A percentile compares a stretch with the other conserved stretches of the same genome.
phyloP scores from a whole-genome alignment of 345 rosid genomes.

The Toxicodendron radicans region DNA sequence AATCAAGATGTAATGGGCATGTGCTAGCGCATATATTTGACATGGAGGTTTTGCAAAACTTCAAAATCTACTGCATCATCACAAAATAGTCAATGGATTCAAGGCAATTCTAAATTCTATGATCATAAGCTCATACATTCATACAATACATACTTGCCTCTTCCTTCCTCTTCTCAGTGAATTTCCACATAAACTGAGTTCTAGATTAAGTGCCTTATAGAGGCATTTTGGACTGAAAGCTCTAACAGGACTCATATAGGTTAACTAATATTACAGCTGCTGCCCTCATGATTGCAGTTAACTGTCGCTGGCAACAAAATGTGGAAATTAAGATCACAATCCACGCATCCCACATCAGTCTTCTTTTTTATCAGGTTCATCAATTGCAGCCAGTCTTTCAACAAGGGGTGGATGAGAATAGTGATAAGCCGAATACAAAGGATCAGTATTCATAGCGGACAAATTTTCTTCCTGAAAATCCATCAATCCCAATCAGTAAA shows the following conservation, averaged over 20 bases:
- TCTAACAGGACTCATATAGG: conserved; percentile 15
- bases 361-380: conserved; percentile 66
- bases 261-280: conserved; percentile 21
- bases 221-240: conserved; percentile 15
- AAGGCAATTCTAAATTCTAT: neutral
- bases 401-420: conserved; percentile 97
- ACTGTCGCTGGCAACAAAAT: conserved; percentile 15
- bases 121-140: conserved; percentile 10
- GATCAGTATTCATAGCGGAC: conserved; percentile 96
- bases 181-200: conserved; percentile 11
- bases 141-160: conserved; percentile 2
- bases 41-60: neutral
- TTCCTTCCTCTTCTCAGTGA: neutral
- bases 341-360: conserved; percentile 41
- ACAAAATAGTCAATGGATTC: neutral
- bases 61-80: neutral
- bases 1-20: too few species aligned
- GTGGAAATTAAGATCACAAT: conserved; percentile 10
- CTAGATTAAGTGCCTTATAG: conserved; percentile 7
- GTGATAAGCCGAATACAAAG: conserved; percentile 97
- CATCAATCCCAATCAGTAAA: conserved; percentile 5
- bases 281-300: neutral
- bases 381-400: conserved; percentile 85
- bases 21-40: too few species aligned
- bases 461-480: conserved; percentile 89